Conservation (phyloP, 2,329 filamentous ascomycete species). For the Camillea tinctor region DNA sequence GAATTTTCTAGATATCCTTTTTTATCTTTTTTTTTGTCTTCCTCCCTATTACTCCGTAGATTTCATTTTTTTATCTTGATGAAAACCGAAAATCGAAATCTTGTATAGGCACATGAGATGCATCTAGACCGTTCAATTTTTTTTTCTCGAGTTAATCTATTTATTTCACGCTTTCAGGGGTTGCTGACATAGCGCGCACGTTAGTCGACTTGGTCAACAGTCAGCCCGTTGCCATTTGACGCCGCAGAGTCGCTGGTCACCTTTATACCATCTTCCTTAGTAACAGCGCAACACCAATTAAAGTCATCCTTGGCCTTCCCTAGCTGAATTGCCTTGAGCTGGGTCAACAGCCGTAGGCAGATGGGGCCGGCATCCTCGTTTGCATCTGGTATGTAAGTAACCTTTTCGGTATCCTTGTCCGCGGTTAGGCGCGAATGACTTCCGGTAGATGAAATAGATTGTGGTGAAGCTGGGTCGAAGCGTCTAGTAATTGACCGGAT, state of each 20-base stretch:
- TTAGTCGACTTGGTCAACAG: slow-evolving; percentile 38
- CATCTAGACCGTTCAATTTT: neutral
- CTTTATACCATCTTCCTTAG: slow-evolving; percentile 43
- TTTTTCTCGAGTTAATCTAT: neutral
- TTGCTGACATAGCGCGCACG: neutral
- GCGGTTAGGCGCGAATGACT: slow-evolving; percentile 39
- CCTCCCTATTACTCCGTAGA: neutral
- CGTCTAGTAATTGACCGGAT: slow-evolving; percentile 85
- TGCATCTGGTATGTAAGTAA: slow-evolving; percentile 53
- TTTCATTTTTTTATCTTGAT: neutral
- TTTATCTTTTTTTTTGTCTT: neutral
- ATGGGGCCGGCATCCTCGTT: slow-evolving; percentile 71
- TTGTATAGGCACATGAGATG: neutral
- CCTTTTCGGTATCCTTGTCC: slow-evolving; percentile 44
- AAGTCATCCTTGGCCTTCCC: slow-evolving; percentile 76
- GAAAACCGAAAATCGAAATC: too few species aligned
- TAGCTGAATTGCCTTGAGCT: slow-evolving; percentile 81
- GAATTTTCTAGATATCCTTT: too few species aligned
- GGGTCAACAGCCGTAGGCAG: slow-evolving; percentile 69
- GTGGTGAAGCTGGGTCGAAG: slow-evolving; percentile 36
- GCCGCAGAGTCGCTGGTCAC: slow-evolving; percentile 31
- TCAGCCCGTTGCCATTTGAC: slow-evolving; percentile 27
- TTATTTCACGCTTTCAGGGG: neutral
- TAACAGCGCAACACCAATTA: slow-evolving; percentile 63
- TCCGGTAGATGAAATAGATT: slow-evolving; percentile 38